Base-by-base conservation (phyloP, 2,329 filamentous ascomycete genomes). In the Arthrobotrys musiformis region DNA sequence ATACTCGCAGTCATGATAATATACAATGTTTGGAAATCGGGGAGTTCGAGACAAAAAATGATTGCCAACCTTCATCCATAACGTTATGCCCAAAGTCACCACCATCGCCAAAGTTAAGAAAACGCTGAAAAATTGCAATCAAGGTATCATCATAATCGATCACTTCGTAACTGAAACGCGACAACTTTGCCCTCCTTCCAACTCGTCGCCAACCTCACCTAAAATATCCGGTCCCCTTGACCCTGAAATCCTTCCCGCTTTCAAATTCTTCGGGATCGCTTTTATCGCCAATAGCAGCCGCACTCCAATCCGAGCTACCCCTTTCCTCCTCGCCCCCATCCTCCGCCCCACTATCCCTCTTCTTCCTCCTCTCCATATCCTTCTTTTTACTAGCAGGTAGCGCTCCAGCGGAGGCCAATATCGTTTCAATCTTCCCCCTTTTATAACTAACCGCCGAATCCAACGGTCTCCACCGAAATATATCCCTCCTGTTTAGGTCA, bases 271-370 rank as follows among this genome's bases (percentile, higher is more conserved):
- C 50, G 0, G 63, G 37, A 33, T 58, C 50, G 24, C 37, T 48
- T 9, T 22, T 56, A 26, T 48, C 52, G 1, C 24, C 30, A 17
- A 44, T 50, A 26, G 40, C 64, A 15, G 52, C 52, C 11, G 44
- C 37, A 17, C 64, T 69, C 64, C 64, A 69, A 60, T 69, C 64
- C 6, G 60, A 64, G 26, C 44, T 48, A 8, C 30, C 28, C 40
- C 42, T 48, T 22, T 63, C 60, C 4, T 52, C 60, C 4, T 22
- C 22, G 15, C 28, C 64, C 24, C 13, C 22, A 19, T 33, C 54
- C 15, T 40, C 52, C 4, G 28, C 13, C 13, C 24, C 50, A 8
- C 30, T 70, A 8, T 30, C 35, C 42, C 13, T 40, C 44, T 61
- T 72, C 8, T 30, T 48, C n/a, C 11, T 62, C 24, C 58, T 44